Conservation (phyloP, 768 basidiomycete genomes). For the Lactarius vividus region DNA sequence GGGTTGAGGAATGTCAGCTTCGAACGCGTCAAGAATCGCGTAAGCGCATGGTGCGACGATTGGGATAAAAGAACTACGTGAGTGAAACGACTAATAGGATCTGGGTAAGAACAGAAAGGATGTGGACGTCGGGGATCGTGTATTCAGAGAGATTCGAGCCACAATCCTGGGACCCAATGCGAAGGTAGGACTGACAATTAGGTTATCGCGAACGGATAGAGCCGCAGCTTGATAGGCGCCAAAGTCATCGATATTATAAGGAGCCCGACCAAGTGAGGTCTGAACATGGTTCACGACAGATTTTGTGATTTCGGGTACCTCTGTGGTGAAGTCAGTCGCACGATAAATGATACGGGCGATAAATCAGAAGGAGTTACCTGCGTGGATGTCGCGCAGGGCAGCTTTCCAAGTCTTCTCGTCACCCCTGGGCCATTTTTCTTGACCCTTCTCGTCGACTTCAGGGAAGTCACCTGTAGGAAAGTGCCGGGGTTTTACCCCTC, state of each 20-base stretch:
- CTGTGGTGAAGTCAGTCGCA: slow-evolving; percentile 37
- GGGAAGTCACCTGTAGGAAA: slow-evolving; percentile 65
- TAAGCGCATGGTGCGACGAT: not conserved
- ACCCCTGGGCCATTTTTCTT: slow-evolving; percentile 83
- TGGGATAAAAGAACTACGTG: not conserved
- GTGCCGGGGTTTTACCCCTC: not conserved
- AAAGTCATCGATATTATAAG: slow-evolving; percentile 82
- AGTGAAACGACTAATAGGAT: not conserved
- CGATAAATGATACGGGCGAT: slow-evolving; percentile 7
- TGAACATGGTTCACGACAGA: slow-evolving; percentile 83
- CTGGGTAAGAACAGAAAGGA: not conserved
- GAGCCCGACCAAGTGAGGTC: slow-evolving; percentile 85
- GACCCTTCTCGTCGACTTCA: slow-evolving; percentile 70
- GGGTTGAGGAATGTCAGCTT: slow-evolving; percentile 8
- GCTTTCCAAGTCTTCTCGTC: slow-evolving; percentile 74
- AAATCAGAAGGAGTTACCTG: slow-evolving; percentile 40
- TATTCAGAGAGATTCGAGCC: not conserved
- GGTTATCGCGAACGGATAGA: slow-evolving; percentile 81
- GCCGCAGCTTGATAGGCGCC: slow-evolving; percentile 94
- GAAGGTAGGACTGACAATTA: slow-evolving; percentile 54
- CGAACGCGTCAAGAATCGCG: not conserved
- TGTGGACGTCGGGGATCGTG: not conserved
- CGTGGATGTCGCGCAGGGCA: slow-evolving; percentile 54
- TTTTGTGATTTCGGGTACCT: slow-evolving; percentile 59
- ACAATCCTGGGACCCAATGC: slow-evolving; percentile 1